Conservation (phyloP, 192 early-diverging fungal genomes). For the Coemansia sp. region DNA sequence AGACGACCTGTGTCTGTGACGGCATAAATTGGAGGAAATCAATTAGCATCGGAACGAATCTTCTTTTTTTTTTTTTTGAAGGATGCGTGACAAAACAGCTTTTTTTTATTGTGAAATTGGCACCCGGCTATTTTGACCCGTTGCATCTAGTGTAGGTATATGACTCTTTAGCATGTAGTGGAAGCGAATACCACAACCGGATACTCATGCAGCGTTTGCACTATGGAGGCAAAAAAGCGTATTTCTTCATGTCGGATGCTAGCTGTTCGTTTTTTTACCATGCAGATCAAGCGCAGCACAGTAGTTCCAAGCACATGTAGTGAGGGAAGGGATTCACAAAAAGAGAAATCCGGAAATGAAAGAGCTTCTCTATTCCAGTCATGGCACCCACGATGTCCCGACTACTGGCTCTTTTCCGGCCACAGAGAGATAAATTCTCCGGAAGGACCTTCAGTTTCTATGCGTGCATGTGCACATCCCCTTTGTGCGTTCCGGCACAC, state of each 20-base stretch:
- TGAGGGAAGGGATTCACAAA: neutral
- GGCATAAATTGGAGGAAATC: conserved; percentile 10
- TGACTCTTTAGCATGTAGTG: conserved; percentile 4
- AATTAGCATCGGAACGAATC: neutral
- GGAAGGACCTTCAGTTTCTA: neutral
- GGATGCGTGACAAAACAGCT: neutral
- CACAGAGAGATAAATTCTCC: neutral
- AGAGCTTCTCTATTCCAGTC: conserved; percentile 7
- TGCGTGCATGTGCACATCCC: conserved; percentile 1
- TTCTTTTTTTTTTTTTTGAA: neutral
- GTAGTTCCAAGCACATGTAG: no score
- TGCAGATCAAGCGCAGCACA: neutral
- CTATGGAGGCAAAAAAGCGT: neutral
- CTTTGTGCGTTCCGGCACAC: neutral
- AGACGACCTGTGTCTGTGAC: conserved; percentile 11
- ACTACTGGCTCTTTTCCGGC: conserved; percentile 6
- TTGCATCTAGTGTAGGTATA: neutral
- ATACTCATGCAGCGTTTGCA: neutral
- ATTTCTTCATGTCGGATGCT: neutral
- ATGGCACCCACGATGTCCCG: neutral
- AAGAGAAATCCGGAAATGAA: conserved; percentile 2
- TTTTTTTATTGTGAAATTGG: neutral
- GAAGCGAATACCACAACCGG: conserved; percentile 1
- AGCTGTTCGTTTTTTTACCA: neutral
- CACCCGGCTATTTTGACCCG: neutral